phyloP scores from a whole-genome alignment of 2,329 filamentous ascomycete genomes.

The Penicillium sp. region DNA sequence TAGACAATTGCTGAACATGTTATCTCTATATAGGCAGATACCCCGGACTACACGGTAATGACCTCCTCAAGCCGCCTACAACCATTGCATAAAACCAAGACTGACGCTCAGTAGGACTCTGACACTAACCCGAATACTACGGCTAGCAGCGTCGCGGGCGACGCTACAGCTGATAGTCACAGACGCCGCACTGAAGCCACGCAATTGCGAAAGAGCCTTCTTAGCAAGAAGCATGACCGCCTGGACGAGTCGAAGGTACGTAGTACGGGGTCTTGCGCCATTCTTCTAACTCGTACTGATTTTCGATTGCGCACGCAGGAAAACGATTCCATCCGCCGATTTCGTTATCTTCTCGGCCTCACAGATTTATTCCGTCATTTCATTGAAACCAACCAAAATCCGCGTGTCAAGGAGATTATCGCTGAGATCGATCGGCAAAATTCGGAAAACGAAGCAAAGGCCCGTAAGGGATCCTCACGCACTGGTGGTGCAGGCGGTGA shows the following conservation, averaged over 20 bases:
- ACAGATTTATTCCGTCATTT: conserved; percentile 98
- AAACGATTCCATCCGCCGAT: conserved; percentile 90
- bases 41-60: conserved; percentile 60
- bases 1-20: conserved; percentile 7
- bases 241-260: conserved; percentile 87
- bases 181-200: conserved; percentile 84
- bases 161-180: conserved; percentile 69
- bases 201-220: conserved; percentile 84
- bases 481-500: conserved; percentile 81
- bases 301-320: conserved; percentile 57
- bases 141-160: conserved; percentile 82
- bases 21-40: conserved; percentile 48
- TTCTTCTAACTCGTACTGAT: conserved; percentile 11
- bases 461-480: conserved; percentile 71
- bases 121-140: conserved; percentile 66
- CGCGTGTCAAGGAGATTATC: conserved; percentile 91
- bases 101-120: conserved; percentile 50
- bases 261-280: background rate
- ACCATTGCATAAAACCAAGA: background rate
- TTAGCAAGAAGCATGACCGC: conserved; percentile 91
- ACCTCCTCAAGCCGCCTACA: background rate
- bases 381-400: conserved; percentile 95
- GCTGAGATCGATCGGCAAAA: conserved; percentile 93
- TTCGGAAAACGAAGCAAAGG: conserved; percentile 64
- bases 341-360: conserved; percentile 88